phyloP scores from a whole-genome alignment of 306 rosid species.

The Myrica gale region DNA sequence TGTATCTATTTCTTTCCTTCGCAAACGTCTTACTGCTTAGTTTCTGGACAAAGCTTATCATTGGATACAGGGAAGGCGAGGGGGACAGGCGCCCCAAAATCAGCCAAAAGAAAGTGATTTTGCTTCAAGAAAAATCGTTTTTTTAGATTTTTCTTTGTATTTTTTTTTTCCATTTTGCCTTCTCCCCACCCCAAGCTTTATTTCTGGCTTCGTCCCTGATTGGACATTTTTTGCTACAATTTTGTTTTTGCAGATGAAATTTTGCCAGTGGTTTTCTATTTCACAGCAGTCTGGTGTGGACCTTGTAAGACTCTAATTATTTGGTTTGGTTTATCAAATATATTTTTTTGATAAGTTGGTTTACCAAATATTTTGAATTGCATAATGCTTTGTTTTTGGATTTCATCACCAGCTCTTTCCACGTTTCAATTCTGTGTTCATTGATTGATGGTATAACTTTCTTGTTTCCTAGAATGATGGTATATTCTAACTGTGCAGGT shows the following conservation, averaged over 20 bases:
- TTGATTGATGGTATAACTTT: background rate
- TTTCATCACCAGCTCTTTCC: background rate
- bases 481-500: constrained; percentile 50
- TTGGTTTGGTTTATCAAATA: background rate
- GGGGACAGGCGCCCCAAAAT: too few relatives aligned
- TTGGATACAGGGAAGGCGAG: background rate
- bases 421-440: background rate
- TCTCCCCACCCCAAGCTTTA: too few relatives aligned
- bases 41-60: constrained; percentile 3
- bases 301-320: constrained; percentile 65
- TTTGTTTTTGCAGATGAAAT: constrained; percentile 44
- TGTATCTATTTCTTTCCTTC: background rate
- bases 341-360: too few relatives aligned
- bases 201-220: too few relatives aligned
- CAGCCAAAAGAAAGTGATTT: too few relatives aligned
- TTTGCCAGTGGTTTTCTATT: constrained; percentile 72
- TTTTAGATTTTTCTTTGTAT: too few relatives aligned
- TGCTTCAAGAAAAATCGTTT: too few relatives aligned
- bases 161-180: too few relatives aligned
- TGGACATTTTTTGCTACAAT: constrained; percentile 17
- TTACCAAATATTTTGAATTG: background rate
- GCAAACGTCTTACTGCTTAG: background rate
- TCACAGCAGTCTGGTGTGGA: constrained; percentile 90
- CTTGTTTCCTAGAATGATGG: background rate
- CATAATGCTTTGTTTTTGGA: background rate